Evolutionary conservation across 2,329 filamentous ascomycete species (phyloP), one percentile per base, ranked within the genome.

Genomic region (Curvularia spicifera): DNA sequence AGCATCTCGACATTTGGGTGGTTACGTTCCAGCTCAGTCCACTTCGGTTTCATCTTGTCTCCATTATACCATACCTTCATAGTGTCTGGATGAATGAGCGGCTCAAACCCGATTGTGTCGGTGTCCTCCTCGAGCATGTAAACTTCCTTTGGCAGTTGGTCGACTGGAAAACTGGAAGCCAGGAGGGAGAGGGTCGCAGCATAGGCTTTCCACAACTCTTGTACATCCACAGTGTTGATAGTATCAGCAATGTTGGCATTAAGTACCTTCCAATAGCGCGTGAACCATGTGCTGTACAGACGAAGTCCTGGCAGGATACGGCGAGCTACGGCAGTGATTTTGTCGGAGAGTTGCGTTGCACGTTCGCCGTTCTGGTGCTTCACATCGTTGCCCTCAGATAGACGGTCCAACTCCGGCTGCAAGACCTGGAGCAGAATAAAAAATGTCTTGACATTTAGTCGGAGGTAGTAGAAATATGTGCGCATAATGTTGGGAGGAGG

Each of bases 361-460:
- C 57, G 67, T 35, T 74, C 67, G 50, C 65, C 70, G 40, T 73
- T 77, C 56, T 76, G 77, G 52, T 75, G 73, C 42, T 78, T 81
- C 31, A 83, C 81, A 55, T 85, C 81, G 49, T 75, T 68, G 26
- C 71, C 71, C 37, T 76, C 75, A 46, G 73, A 87, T 24, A 82
- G 78, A n/a, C 81, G 82, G 54, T 87, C 84, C 3, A 96, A 81
- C 66, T 92, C 89, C n/a, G 85, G 83, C 62, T 89, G 82, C 35
- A 96, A 81, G 28, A 89, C 80, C 51, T 89, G 87, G 45, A 93
- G 84, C 31, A 97, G 81, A 0, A 85, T 85, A 55, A 88, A 85
- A 68, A 96, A 89, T 9, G 89, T 91, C 51, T 89, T 89, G 47
- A 92, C 81, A 69, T 96, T 97, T 60, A 96, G 85, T 24, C 88